Conservation (phyloP, 2,329 filamentous ascomycete genomes). For the Epichloe gansuensis region DNA sequence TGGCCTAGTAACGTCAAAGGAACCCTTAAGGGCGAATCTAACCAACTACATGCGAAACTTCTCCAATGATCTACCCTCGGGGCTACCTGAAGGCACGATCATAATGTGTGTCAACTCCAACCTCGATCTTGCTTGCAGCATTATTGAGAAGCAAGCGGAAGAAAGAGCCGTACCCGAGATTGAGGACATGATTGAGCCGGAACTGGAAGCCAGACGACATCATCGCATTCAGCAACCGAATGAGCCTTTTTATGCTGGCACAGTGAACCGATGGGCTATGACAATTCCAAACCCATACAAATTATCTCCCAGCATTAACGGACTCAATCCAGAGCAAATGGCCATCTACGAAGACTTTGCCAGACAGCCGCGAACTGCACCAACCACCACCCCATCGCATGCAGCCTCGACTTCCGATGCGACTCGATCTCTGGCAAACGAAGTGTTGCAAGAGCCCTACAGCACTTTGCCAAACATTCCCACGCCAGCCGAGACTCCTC, state of each 20-base stretch:
- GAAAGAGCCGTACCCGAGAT: slow-evolving; percentile 89
- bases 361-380: slow-evolving; percentile 58
- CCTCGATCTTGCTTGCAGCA: slow-evolving; percentile 79
- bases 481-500: slow-evolving; percentile 47
- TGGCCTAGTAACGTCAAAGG: slow-evolving; percentile 98
- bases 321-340: slow-evolving; percentile 83
- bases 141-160: slow-evolving; percentile 93
- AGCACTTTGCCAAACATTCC: slow-evolving; percentile 42
- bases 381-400: slow-evolving; percentile 43
- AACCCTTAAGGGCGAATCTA: slow-evolving; percentile 90
- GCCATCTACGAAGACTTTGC: slow-evolving; percentile 96
- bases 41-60: slow-evolving; percentile 82
- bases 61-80: slow-evolving; percentile 59
- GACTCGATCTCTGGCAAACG: slow-evolving; percentile 49
- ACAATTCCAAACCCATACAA: slow-evolving; percentile 92
- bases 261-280: slow-evolving; percentile 80
- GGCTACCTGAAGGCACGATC: slow-evolving; percentile 85
- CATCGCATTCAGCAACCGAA: slow-evolving; percentile 65
- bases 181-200: slow-evolving; percentile 77
- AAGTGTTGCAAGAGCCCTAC: slow-evolving; percentile 52
- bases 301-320: slow-evolving; percentile 54
- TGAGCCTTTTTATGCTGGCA: slow-evolving; percentile 72
- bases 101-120: slow-evolving; percentile 99
- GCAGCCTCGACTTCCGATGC: slow-evolving; percentile 47
- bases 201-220: slow-evolving; percentile 64